Percentiles rank a stretch among this genome's conserved stretches.
These are phyloP conservation scores for Mycena vulgaris DNA, from an alignment of 768 basidiomycete genomes.

Conservation along the genomic window DNA sequence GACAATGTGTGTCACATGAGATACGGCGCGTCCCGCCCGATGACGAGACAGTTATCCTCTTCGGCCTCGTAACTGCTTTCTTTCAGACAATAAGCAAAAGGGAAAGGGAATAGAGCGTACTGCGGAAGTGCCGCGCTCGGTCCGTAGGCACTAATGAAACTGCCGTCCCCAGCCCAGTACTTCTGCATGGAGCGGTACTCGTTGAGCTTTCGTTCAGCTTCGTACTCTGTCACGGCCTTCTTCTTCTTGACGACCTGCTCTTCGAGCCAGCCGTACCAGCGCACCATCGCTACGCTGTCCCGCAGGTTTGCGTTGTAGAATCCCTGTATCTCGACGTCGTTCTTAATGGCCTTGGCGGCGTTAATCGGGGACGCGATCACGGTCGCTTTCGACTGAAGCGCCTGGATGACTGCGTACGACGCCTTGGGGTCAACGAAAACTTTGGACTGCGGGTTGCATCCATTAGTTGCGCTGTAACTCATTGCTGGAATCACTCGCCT, in stretches of 20 bases:
- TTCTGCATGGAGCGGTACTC: conserved; percentile 68
- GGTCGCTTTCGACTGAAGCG: conserved; percentile 57
- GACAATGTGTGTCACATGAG: conserved; percentile 23
- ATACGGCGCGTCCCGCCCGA: conserved; percentile 66
- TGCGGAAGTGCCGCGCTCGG: conserved; percentile 44
- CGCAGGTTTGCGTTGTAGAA: conserved; percentile 78
- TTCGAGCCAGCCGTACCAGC: conserved; percentile 52
- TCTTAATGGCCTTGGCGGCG: conserved; percentile 72
- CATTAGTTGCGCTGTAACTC: background rate
- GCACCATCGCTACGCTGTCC: conserved; percentile 76
- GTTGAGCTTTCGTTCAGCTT: conserved; percentile 72
- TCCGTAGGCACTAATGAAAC: conserved; percentile 62
- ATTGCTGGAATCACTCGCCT: conserved; percentile 46
- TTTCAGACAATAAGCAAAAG: conserved; percentile 31
- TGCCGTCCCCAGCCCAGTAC: conserved; percentile 79
- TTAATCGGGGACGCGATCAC: conserved; percentile 65
- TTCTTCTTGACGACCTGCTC: conserved; percentile 38
- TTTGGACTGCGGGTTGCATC: conserved; percentile 41
- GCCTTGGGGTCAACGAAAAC: conserved; percentile 74
- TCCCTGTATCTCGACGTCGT: conserved; percentile 73
- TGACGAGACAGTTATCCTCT: conserved; percentile 63
- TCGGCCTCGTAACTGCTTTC: conserved; percentile 80
- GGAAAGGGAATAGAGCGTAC: background rate
- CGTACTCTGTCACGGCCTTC: conserved; percentile 47
- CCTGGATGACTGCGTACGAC: conserved; percentile 71